phyloP scores from a whole-genome alignment of 2,329 filamentous ascomycete genomes.

The Colletotrichum sp. region DNA sequence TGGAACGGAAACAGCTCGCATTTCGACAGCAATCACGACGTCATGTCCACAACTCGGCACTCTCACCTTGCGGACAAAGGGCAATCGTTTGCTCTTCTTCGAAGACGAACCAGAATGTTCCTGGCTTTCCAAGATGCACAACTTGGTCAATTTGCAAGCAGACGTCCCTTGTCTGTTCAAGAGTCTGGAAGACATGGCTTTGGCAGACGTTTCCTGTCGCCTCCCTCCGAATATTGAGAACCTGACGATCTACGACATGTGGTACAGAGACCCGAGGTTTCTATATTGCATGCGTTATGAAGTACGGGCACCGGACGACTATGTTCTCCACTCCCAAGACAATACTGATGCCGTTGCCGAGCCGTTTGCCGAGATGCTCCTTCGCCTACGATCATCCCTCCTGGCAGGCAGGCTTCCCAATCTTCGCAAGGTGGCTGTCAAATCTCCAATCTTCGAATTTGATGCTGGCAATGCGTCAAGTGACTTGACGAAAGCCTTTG shows the following conservation, averaged over 20 bases:
- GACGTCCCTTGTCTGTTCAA: background rate
- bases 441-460: background rate
- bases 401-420: background rate
- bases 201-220: background rate
- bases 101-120: background rate
- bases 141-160: background rate
- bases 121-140: background rate
- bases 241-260: background rate
- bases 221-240: background rate
- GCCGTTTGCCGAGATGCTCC: background rate
- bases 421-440: background rate
- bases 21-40: background rate
- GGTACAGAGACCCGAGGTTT: background rate
- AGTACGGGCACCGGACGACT: background rate
- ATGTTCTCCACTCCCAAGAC: background rate
- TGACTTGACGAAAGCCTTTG: background rate
- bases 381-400: background rate
- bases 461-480: background rate
- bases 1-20: background rate
- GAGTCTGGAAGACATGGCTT: background rate
- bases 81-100: background rate
- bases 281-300: background rate
- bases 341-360: background rate
- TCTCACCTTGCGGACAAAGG: background rate
- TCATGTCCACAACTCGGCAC: background rate